Base-by-base conservation (phyloP, 805 yeast species). In the Myxozyma nipponensis region DNA sequence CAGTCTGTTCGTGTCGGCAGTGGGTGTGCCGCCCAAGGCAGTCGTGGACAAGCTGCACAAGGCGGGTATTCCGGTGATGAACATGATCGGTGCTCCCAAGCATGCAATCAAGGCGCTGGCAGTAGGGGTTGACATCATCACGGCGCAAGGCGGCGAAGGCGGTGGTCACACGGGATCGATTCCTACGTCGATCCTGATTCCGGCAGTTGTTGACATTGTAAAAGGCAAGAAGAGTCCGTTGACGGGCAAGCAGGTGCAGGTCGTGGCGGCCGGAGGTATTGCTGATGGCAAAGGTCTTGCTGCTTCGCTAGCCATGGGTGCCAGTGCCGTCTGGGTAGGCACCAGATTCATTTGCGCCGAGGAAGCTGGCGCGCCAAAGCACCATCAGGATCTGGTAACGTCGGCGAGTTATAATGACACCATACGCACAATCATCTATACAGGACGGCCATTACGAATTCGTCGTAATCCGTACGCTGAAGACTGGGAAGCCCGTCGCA, bases 61-160 rank as follows among this genome's bases (percentile, higher is more conserved):
- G 26, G 59, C 58, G 15, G 59, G 61, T 5, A 59, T 61, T 32
- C 55, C 58, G 17, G 64, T 61, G 35, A 61, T 61, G 64, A 59
- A 58, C 44, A 61, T 61, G 64, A 49, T 61, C 32, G 64, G 64
- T 15, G 54, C 58, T 13, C 59, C 57, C 22, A 58, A 57, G 44
- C 64, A 61, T 37, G 62, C 55, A 1, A 28, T 47, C 36, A 56
- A 53, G 47, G 63, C 63, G 17, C 39, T 61, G 17, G 59, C 46
- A 21, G 56, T 51, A 1, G 61, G 64, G n/a, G 64, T 59, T 28
- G 64, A 61, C 40, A 49, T 61, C 41, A 49, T 61, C 26, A 54
- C 62, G 34, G 62, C 61, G 10, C 64, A 61, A 34, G 64, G 64
- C n/a, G 64, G 64, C 13, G 64, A 61, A 34, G 64, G 64, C 25